Evolutionary conservation across 345 rosid species (phyloP).

Genomic region (Toxicodendron radicans): DNA sequence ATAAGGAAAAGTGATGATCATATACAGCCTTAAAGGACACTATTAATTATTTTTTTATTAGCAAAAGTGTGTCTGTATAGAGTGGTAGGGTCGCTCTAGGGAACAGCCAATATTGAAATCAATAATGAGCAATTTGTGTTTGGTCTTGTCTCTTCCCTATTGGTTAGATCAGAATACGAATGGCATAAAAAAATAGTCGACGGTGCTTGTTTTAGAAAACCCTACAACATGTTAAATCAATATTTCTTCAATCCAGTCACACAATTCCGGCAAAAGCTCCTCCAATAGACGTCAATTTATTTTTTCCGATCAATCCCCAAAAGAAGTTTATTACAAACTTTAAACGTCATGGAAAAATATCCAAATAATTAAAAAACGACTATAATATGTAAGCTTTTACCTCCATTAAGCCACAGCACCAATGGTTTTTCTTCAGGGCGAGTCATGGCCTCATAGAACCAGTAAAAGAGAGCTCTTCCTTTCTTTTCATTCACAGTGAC

Average conservation of each 20-base stretch:
- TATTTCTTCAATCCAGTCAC: background rate
- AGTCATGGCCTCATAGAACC: conserved; percentile 77
- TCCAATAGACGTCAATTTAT: too few relatives aligned
- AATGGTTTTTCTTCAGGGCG: conserved; percentile 65
- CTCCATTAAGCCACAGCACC: conserved; percentile 97
- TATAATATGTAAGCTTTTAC: conserved; percentile 33
- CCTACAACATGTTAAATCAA: background rate
- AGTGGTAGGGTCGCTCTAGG: conserved; percentile 13
- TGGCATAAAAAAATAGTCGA: background rate
- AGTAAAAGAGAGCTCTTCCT: conserved; percentile 80
- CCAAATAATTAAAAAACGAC: background rate
- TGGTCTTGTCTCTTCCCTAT: background rate
- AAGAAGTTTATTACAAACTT: too few relatives aligned
- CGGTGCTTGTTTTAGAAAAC: background rate
- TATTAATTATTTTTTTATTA: conserved; percentile 16
- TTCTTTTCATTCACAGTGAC: conserved; percentile 56
- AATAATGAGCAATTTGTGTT: conserved; percentile 15
- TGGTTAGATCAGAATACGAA: background rate
- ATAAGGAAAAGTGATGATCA: conserved; percentile 16
- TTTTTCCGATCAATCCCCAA: too few relatives aligned
- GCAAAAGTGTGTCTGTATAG: conserved; percentile 7
- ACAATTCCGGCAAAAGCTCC: too few relatives aligned
- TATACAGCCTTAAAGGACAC: conserved; percentile 12
- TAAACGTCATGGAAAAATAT: background rate
- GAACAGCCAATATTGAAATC: conserved; percentile 19